Conservation (phyloP, 1,284 basidiomycete species). For the Trichosporon ovoides region DNA sequence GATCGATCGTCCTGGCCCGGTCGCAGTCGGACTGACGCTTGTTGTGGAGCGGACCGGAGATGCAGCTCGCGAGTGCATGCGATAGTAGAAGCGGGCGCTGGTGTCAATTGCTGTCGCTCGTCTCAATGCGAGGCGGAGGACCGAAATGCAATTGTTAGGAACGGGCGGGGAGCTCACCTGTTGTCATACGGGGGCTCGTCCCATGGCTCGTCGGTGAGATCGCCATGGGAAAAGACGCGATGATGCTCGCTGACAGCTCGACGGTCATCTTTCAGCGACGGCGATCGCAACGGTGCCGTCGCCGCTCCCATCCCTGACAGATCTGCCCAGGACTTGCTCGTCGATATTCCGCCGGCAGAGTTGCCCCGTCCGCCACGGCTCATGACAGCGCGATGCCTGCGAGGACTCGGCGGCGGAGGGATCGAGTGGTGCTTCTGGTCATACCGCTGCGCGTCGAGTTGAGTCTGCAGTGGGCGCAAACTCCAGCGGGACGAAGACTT, state of each 20-base stretch:
- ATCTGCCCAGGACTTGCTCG: not conserved
- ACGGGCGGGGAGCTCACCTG: conserved; percentile 27
- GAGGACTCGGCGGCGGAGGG: conserved; percentile 39
- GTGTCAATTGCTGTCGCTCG: not conserved
- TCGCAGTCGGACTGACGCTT: conserved; percentile 4
- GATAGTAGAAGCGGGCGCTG: conserved; percentile 48
- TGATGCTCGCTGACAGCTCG: conserved; percentile 2
- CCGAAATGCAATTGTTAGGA: not conserved
- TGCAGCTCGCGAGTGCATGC: conserved; percentile 25
- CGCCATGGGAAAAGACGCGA: not conserved
- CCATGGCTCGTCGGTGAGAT: conserved; percentile 18
- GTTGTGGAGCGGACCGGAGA: conserved; percentile 34
- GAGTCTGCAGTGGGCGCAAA: not conserved
- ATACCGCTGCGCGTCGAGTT: not conserved
- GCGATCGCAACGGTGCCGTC: not conserved
- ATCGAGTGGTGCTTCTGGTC: conserved; percentile 16
- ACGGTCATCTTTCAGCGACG: not conserved
- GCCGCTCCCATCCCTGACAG: not conserved
- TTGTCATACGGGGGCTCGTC: conserved; percentile 36
- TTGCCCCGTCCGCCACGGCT: conserved; percentile 33
- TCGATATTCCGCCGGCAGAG: conserved; percentile 22
- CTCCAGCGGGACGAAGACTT: not conserved
- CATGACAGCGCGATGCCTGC: conserved; percentile 40
- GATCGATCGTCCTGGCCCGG: conserved; percentile 7
- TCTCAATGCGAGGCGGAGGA: not conserved